Evolutionary conservation across 495 filamentous ascomycete genomes (phyloP), one percentile per base, ranked within the genome.

Genomic region (Lophiostoma macrostomum): DNA sequence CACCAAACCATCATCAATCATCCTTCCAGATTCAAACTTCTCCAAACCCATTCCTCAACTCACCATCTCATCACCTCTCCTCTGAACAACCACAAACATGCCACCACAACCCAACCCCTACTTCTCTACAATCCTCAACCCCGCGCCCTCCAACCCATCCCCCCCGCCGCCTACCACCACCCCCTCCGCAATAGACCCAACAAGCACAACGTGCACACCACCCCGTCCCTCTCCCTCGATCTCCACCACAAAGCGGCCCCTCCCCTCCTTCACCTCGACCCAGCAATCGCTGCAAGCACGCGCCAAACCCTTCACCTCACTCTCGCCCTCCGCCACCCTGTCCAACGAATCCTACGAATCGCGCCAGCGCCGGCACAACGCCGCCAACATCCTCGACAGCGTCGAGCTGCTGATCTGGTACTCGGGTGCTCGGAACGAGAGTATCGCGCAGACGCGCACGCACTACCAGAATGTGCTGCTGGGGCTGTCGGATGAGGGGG

Each of bases 371-470:
- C 52, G 61, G 1, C 19, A 56, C 18, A 28, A 50, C 10, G 65
- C 65, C 5, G 61, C 52, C 12, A 29, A 35, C 23, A 50, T 59
- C 12, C 50, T 66, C 1, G 61, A 64, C 30, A 60, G 39, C 55
- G 52, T 45, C 8, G 65, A 68, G 43, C 37, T 66, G 61, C 53
- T 68, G 23, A 50, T 61, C 28, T 66, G 65, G 60, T 50, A 50
- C 28, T 27, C 48, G 1, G 24, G 10, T 4, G 42, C 24, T 27
- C 16, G 55, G 31, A 61, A 68, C 32, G 65, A 74, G 70, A 59
- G 50, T 24, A 49, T 74, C 10, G 47, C 69, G 8, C 69, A 70
- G 48, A 73, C 70, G 23, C 55, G 67, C 12, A 53, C 63, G 4
- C 51, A 67, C 39, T 67, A 68, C 42, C 22, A 61, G 42, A 58